Base-by-base conservation (phyloP, 1,139 yeast species). In the Eremothecium gossypii region DNA sequence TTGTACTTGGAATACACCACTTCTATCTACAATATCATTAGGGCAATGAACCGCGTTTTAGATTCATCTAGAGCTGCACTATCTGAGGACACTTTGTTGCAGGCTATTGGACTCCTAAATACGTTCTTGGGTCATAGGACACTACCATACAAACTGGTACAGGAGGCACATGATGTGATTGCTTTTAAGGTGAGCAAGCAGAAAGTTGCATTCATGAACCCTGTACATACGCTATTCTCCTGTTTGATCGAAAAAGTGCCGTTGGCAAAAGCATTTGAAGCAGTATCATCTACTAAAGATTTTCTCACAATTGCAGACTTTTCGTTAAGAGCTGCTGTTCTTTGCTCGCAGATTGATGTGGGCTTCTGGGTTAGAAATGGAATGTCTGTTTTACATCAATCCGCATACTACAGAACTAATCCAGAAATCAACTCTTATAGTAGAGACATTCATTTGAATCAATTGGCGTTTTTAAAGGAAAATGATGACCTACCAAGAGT, bases 301-400 rank as follows among this genome's bases (percentile, higher is more conserved):
- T 69, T 73, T 46, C 51, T 71, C 42, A 57, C 60, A 3, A 64
- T 77, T 13, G 68, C 82, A 0, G 86, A 79, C 55, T 63, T 71
- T 36, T 70, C 83, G 0, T 61, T 83, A 39, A 68, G 83, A 53
- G 70, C 80, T 14, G 65, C 79, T 8, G 83, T 77, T 0, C 58
- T 77, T 34, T 73, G 72, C 8, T 61, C 75, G 2, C 84, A 79
- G 51, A 70, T 77, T 4, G 72, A 70, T 42, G 60, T 71, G 3
- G 81, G 82, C 0, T 73, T 74, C 47, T 79, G 85, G 85, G 72
- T 79, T 3, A 69, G 84, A 58, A 79, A 79, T 52, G 85, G 85
- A n/a, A 53, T 66, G 38, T 65, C 74, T 6, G 73, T 72, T 2
- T 61, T 76, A 2, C 68, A 71, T 38, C 79, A 76, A 51, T 74